These are phyloP conservation scores for Magnaporthiopsis incrustans DNA, from an alignment of 2,329 filamentous ascomycete species.

Conservation along the genomic window DNA sequence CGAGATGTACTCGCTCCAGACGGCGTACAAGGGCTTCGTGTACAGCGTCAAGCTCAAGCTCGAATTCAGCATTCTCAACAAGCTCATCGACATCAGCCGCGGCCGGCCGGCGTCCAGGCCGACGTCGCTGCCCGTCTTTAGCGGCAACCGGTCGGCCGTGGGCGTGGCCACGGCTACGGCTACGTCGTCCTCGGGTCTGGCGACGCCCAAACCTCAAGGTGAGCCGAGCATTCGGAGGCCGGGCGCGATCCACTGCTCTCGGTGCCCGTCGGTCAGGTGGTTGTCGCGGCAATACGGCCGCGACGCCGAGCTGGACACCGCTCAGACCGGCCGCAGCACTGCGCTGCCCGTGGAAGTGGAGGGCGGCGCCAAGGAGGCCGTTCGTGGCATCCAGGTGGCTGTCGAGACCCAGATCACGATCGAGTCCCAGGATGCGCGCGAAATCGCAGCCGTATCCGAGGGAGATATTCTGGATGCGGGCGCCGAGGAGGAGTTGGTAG, in stretches of 20 bases:
- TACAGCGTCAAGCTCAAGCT: slow-evolving; percentile 30
- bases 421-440: not conserved
- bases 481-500: not conserved
- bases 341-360: not conserved
- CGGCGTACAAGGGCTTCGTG: slow-evolving; percentile 24
- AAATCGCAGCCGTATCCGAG: not conserved
- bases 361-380: not conserved
- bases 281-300: not conserved
- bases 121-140: not conserved
- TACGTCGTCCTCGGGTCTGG: not conserved
- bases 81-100: slow-evolving; percentile 19
- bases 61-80: slow-evolving; percentile 27
- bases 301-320: not conserved
- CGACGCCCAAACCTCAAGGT: not conserved
- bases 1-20: slow-evolving; percentile 25
- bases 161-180: too few relatives aligned
- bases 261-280: not conserved
- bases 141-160: not conserved
- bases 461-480: not conserved
- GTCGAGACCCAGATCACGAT: not conserved
- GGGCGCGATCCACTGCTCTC: not conserved
- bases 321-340: not conserved
- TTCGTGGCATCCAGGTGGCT: not conserved
- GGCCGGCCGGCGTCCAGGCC: slow-evolving; percentile 11
- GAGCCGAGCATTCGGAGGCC: not conserved